These are phyloP conservation scores for Aspergillus indologenus DNA, from an alignment of 495 filamentous ascomycete genomes.

Conservation along the genomic window DNA sequence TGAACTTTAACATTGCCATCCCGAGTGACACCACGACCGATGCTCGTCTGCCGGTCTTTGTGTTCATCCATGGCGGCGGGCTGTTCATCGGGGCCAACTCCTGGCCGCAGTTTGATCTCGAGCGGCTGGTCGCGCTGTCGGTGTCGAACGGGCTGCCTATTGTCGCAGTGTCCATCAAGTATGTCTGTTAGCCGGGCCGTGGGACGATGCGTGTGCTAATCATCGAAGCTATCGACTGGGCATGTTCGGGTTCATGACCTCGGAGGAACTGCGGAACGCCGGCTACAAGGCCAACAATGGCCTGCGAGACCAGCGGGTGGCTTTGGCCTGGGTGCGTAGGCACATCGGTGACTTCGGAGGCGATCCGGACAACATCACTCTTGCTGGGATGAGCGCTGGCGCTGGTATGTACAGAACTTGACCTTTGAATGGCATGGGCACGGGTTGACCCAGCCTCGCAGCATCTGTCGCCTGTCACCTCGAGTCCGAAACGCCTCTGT, in stretches of 20 bases:
- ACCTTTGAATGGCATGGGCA: background rate
- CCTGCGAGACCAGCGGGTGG: conserved; percentile 33
- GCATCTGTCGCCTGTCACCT: conserved; percentile 40
- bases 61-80: conserved; percentile 47
- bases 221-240: conserved; percentile 43
- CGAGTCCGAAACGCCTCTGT: conserved; percentile 34
- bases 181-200: conserved; percentile 5
- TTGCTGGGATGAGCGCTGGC: conserved; percentile 65
- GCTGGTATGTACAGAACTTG: conserved; percentile 39
- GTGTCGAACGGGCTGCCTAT: conserved; percentile 37
- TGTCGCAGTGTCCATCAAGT: conserved; percentile 46
- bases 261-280: conserved; percentile 30
- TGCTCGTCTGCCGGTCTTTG: conserved; percentile 41
- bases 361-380: conserved; percentile 61
- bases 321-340: conserved; percentile 35
- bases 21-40: conserved; percentile 27
- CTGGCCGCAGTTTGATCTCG: conserved; percentile 42
- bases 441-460: conserved; percentile 7
- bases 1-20: conserved; percentile 44
- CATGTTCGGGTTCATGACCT: conserved; percentile 49
- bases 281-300: conserved; percentile 36
- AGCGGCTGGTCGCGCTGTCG: conserved; percentile 38
- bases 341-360: conserved; percentile 57
- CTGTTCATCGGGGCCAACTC: conserved; percentile 37
- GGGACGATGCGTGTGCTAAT: background rate